A percentile compares a stretch with the other conserved stretches of the same genome.
phyloP scores from a whole-genome alignment of 176 grass and related monocot species.

The Carex parvula region DNA sequence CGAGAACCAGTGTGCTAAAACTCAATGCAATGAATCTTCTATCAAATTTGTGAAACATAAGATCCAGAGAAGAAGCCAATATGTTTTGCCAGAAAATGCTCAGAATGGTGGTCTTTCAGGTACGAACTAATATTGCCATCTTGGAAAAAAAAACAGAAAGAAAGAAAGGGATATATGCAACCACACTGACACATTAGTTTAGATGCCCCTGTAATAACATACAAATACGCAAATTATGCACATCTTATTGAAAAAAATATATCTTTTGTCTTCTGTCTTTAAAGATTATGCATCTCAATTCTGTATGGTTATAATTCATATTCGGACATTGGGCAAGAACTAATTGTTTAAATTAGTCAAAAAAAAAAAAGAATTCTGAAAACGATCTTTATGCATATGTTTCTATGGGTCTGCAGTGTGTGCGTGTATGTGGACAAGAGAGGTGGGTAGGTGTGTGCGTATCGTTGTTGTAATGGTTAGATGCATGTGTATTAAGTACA shows the following conservation, averaged over 20 bases:
- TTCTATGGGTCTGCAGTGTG: neutral
- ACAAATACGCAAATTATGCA: neutral
- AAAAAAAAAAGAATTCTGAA: neutral
- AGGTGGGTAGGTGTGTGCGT: neutral
- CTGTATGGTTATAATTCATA: neutral
- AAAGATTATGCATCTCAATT: conserved; percentile 1
- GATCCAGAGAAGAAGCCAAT: conserved; percentile 53
- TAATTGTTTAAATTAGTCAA: neutral
- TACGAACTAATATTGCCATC: neutral
- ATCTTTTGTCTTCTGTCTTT: neutral
- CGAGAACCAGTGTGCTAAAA: conserved; percentile 21
- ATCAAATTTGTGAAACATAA: conserved; percentile 52
- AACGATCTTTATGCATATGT: neutral
- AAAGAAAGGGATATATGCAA: neutral
- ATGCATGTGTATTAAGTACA: neutral
- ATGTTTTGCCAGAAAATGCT: conserved; percentile 31
- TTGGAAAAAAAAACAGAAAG: neutral
- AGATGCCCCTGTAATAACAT: neutral
- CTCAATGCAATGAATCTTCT: conserved; percentile 30
- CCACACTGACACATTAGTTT: neutral
- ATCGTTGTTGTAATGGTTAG: neutral
- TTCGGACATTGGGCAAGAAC: neutral
- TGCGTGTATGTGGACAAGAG: neutral
- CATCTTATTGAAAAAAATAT: neutral
- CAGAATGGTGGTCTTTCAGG: conserved; percentile 31